These are phyloP conservation scores for Aquilaria malaccensis DNA, from an alignment of 345 rosid species.

Conservation along the genomic window DNA sequence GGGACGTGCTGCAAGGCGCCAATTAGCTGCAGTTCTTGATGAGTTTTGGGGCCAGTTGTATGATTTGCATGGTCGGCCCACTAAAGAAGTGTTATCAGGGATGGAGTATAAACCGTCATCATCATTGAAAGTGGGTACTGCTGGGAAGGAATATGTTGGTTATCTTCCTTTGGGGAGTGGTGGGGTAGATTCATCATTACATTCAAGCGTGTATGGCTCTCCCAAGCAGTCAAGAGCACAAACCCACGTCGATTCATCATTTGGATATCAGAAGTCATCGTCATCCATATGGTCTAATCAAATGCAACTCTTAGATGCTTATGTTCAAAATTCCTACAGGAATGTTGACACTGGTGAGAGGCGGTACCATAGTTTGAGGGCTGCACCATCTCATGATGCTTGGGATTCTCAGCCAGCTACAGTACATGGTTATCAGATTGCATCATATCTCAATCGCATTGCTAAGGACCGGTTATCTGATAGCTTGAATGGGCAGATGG, in stretches of 20 bases:
- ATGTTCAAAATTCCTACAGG: slow-evolving; percentile 38
- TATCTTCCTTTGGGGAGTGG: slow-evolving; percentile 42
- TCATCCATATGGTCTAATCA: slow-evolving; percentile 49
- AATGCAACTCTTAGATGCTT: slow-evolving; percentile 46
- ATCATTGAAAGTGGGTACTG: slow-evolving; percentile 37
- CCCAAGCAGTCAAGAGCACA: slow-evolving; percentile 50
- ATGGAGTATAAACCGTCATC: slow-evolving; percentile 40
- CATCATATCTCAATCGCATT: slow-evolving; percentile 43
- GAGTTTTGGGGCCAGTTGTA: slow-evolving; percentile 96
- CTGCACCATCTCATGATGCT: slow-evolving; percentile 52
- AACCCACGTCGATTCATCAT: slow-evolving; percentile 43
- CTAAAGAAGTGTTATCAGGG: slow-evolving; percentile 53
- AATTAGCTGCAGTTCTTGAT: slow-evolving; percentile 60
- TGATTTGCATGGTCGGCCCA: slow-evolving; percentile 71
- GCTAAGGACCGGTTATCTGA: slow-evolving; percentile 46
- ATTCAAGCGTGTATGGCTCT: slow-evolving; percentile 47
- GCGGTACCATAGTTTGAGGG: slow-evolving; percentile 64
- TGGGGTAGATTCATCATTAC: slow-evolving; percentile 45
- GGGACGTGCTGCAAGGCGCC: slow-evolving; percentile 94
- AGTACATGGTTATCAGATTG: slow-evolving; percentile 65
- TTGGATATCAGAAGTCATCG: slow-evolving; percentile 53
- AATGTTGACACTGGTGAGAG: slow-evolving; percentile 57
- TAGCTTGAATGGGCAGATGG: slow-evolving; percentile 45
- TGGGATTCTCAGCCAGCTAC: slow-evolving; percentile 75
- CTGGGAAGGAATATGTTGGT: slow-evolving; percentile 43